Evolutionary conservation across 345 rosid species (phyloP), one percentile per base, ranked within the genome.

Genomic region (Raphanus raphanistrum): DNA sequence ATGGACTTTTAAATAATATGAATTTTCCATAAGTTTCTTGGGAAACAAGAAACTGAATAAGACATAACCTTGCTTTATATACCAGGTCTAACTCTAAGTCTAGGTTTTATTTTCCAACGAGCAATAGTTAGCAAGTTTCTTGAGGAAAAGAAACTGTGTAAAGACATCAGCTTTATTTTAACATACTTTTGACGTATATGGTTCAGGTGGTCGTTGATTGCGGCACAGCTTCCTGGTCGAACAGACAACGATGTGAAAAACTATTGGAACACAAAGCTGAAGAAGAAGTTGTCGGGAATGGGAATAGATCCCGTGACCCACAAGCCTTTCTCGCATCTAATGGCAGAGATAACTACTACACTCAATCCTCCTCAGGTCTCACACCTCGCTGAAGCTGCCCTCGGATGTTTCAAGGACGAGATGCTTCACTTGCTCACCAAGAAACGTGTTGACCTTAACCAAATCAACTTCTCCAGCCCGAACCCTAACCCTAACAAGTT

Each of bases 301-400:
- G 99, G 92, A 5, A 93, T 93, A 13, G 99, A 93, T 73, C 93
- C 97, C 0, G 96, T 93, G 28, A 95, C 98, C 38, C 99, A 95
- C 90, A 95, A 93, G 78, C 94, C 99, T n/a, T 96, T 96, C 83
- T 96, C 99, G 6, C 99, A 94, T 63, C 93, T 96, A 41, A 91
- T 96, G 97, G 99, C 93, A 3, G 97, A 91, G 87, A 96, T 93
- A 2, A 92, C 98, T 65, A 91, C 97, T 81, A 91, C 97, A 1
- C 83, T 93, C 41, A 93, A 94, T 2, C 96, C 99, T 2, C 97
- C 97, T 1, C 99, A 96, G 52, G 92, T 91, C 65, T 90, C 96
- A 79, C 89, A 91, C 82, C 92, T 96, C 0, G 96, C 97, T 0
- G 99, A 96, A 84, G 99, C 97, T 4, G 96, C 99, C 1, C 92